Conservation (phyloP, 2,329 filamentous ascomycete genomes). For the Stenocarpella maydis region DNA sequence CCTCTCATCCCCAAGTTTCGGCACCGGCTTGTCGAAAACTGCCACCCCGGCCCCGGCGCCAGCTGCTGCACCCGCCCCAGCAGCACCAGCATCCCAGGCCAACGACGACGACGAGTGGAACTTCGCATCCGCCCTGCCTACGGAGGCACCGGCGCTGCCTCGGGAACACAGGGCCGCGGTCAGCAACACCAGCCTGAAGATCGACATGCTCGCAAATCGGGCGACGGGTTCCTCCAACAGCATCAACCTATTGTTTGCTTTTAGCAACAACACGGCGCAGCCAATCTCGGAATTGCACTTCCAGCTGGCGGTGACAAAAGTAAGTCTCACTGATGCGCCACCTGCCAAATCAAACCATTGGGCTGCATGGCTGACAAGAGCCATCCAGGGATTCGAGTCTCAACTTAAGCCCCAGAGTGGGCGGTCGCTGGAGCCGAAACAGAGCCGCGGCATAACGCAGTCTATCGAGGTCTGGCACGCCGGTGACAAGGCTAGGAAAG, state of each 20-base stretch:
- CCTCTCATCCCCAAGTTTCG: constrained; percentile 52
- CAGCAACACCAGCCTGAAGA: constrained; percentile 73
- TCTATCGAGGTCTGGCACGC: constrained; percentile 78
- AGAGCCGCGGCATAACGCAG: constrained; percentile 80
- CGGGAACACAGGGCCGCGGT: constrained; percentile 71
- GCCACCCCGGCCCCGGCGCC: constrained; percentile 45
- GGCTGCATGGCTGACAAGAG: background rate
- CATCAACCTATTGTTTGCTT: constrained; percentile 78
- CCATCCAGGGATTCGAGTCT: constrained; percentile 75
- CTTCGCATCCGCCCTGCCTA: constrained; percentile 86
- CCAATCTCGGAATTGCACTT: constrained; percentile 84
- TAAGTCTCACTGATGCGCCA: constrained; percentile 49
- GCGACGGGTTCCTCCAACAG: constrained; percentile 59
- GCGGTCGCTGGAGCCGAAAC: constrained; percentile 76
- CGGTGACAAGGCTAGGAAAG: constrained; percentile 72
- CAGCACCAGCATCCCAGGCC: constrained; percentile 32
- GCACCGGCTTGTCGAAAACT: constrained; percentile 44
- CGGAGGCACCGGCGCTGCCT: constrained; percentile 57
- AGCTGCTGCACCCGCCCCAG: constrained; percentile 42
- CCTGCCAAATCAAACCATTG: background rate
- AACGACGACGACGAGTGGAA: constrained; percentile 90
- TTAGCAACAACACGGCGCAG: constrained; percentile 80
- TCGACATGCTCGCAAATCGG: constrained; percentile 77
- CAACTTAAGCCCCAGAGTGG: constrained; percentile 87
- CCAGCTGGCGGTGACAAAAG: constrained; percentile 93